Evolutionary conservation across 805 yeast genomes (phyloP), one percentile per base, ranked within the genome.

Genomic region (Zygotorulaspora florentina): DNA sequence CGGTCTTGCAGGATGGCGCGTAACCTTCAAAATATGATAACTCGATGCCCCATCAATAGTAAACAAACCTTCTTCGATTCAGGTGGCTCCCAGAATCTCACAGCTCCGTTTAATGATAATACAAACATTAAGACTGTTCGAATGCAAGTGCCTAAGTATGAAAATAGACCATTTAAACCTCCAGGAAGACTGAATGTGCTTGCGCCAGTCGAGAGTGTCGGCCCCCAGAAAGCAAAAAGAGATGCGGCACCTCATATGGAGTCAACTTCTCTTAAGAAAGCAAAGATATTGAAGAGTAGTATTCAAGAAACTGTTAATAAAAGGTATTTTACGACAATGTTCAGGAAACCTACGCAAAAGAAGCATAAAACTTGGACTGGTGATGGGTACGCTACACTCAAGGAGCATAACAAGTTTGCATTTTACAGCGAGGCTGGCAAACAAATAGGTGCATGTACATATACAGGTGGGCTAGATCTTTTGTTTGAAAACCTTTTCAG

Each of bases 341-440:
- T 83, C 75, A 70, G 99, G 28, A 88, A 87, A 62, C 72, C 73
- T 35, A 71, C 91, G 0, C 72, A 68, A 27, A 87, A 85, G 66
- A 88, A 91, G 71, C 81, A 89, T 63, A 90, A 90, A 61, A 81
- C 88, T 0, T 93, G 99, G 99, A 95, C 87, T 45, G 96, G 95
- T 2, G 98, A 93, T 67, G 98, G 96, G 0, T 65, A 68, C 28
- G 67, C 84, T 12, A 55, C 66, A 0, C 59, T 73, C 2, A 58
- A 64, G n/a, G 50, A 42, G 10, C 50, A 52, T 11, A 47, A 43
- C 40, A 43, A 54, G 46, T 39, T 70, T 18, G 40, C 51, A 15
- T 56, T 58, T 51, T 55, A 66, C 47, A 53, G 55, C 35, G 61
- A 57, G 9, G 25, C 48, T 20, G 67, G 70, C 45, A 40, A 56